Base-by-base conservation (phyloP, 768 basidiomycete species). In the Mrakia frigida region DNA sequence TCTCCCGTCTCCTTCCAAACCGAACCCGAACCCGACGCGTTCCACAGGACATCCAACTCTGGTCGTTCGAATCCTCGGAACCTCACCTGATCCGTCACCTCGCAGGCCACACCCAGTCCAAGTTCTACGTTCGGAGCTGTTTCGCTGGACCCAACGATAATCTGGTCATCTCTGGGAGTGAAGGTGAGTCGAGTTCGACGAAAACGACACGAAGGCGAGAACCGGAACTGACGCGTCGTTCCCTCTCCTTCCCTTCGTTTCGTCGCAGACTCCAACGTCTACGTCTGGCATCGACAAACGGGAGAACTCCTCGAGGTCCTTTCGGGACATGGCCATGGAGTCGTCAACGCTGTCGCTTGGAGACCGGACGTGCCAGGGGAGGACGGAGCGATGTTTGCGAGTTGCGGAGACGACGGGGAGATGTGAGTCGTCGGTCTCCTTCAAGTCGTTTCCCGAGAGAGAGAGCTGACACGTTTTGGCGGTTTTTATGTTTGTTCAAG, bases 321-420 rank as follows among this genome's bases (percentile, higher is more conserved):
- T 3, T 83, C 88, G 4, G 97, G 97, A 0, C 96, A 98, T 80
- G 90, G 89, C n/a, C 85, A 85, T 75, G 94, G 94, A 56, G 92
- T 91, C 78, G 95, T 99, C 78, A 99, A 98, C 82, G 90, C 92
- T 21, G 95, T 98, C 23, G 91, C 94, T 50, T 99, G 97, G 97
- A 95, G 97, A 83, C 94, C 93, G 28, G 86, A 86, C 70, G 91
- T 93, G 81, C 88, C 89, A 79, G 89, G 90, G 75, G 91, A 80
- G 74, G 59, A 39, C 11, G 52, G 56, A 31, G 46, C 75, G 28
- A 78, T 98, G 90, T 98, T 98, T 84, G 97, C 97, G 43, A 94
- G 92, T 60, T 97, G 94, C 83, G 93, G 93, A 61, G 96, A 99
- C 82, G 96, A 99, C 84, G 85, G 86, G 74, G 92, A 91, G 25